Conservation (phyloP, 2,329 filamentous ascomycete genomes). For the Aspergillus hortae region DNA sequence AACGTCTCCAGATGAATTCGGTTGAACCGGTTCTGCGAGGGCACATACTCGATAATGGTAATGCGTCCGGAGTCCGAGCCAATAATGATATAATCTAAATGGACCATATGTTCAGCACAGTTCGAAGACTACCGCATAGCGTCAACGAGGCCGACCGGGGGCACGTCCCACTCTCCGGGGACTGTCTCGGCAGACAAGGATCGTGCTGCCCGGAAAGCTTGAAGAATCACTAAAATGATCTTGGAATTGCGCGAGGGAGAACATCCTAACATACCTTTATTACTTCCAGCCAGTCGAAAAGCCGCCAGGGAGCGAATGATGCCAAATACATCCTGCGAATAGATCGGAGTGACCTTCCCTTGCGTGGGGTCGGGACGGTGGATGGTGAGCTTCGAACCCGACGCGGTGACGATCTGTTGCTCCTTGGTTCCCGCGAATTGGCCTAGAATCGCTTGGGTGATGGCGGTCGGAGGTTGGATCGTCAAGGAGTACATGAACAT, state of each 20-base stretch:
- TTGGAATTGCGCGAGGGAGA: slow-evolving; percentile 24
- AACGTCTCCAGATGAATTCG: slow-evolving; percentile 95
- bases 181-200: slow-evolving; percentile 30
- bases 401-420: slow-evolving; percentile 93
- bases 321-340: slow-evolving; percentile 92
- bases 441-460: slow-evolving; percentile 86
- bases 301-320: slow-evolving; percentile 87
- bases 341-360: slow-evolving; percentile 78
- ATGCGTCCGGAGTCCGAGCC: slow-evolving; percentile 95
- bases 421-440: slow-evolving; percentile 96
- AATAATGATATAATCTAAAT: slow-evolving; percentile 87
- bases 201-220: slow-evolving; percentile 57
- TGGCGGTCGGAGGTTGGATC: slow-evolving; percentile 83
- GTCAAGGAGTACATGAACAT: slow-evolving; percentile 99
- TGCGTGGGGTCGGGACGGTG: slow-evolving; percentile 80
- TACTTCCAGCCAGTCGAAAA: slow-evolving; percentile 89
- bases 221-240: slow-evolving; percentile 68
- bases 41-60: slow-evolving; percentile 86
- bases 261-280: slow-evolving; percentile 70
- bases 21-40: slow-evolving; percentile 80
- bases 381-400: slow-evolving; percentile 83
- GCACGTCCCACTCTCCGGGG: slow-evolving; percentile 30
- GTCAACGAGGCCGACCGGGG: slow-evolving; percentile 31
- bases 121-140: slow-evolving; percentile 26
- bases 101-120: slow-evolving; percentile 38